Conservation (phyloP, 176 grass and related monocot species). For the Poa annua region DNA sequence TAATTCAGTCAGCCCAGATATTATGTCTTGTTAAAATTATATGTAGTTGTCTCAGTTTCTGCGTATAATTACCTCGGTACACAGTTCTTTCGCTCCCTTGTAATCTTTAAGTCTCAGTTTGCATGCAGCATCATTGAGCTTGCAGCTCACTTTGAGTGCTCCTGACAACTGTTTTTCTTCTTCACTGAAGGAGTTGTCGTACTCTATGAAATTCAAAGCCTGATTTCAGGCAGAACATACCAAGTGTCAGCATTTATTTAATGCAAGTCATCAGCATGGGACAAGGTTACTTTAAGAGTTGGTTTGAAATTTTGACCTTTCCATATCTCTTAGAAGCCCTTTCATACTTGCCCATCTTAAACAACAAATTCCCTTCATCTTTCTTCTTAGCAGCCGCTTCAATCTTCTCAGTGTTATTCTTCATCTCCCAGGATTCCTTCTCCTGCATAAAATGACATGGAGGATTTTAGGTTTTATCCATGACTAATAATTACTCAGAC, state of each 20-base stretch:
- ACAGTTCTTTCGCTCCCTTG: conserved; percentile 79
- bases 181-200: conserved; percentile 73
- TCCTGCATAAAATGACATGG: conserved; percentile 42
- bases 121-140: conserved; percentile 87
- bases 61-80: conserved; percentile 55
- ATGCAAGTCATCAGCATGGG: conserved; percentile 2
- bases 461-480: neutral
- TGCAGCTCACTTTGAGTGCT: conserved; percentile 74
- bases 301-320: conserved; percentile 49
- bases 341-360: conserved; percentile 71
- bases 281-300: neutral
- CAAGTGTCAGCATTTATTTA: neutral
- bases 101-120: conserved; percentile 81
- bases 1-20: conserved; percentile 21
- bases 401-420: conserved; percentile 70
- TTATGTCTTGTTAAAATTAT: neutral
- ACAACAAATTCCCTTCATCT: conserved; percentile 83
- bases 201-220: conserved; percentile 71
- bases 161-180: conserved; percentile 73
- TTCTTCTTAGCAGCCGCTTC: conserved; percentile 81
- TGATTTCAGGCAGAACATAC: conserved; percentile 29
- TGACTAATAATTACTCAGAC: neutral
- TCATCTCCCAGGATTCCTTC: conserved; percentile 85
- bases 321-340: conserved; percentile 84
- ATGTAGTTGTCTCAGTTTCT: neutral